Base-by-base conservation (phyloP, 768 basidiomycete genomes). In the Suillus hirtellus region DNA sequence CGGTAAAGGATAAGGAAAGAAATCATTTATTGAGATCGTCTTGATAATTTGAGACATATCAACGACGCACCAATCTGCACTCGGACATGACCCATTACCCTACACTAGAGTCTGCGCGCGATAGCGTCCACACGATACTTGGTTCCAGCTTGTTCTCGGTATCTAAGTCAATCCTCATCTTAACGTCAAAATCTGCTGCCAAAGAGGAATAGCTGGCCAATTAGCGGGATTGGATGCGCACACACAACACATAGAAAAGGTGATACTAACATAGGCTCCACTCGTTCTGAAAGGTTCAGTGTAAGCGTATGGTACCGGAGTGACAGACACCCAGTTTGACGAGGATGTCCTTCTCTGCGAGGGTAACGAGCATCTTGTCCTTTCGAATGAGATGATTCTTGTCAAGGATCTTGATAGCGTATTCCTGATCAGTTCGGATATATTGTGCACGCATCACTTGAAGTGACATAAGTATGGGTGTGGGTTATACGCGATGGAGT, bases 261-360 rank as follows among this genome's bases (percentile, higher is more conserved):
- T 4, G 37, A 19, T 5, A 40, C 49, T 50, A 35, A 84, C 91
- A 96, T 43, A 96, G 78, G 66, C 89, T 88, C 80, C 84, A 87
- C 24, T 88, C 83, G 70, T 96, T 93, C 67, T 95, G 93, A 69
- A 96, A 95, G 1, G 92, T 88, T 78, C 87, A 93, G 66, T 89
- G 88, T 35, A 96, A 77, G 56, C 86, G 86, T 11, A 96, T 85
- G 60, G 95, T 85, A 1, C 93, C 93, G 7, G 91, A 89, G 75
- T 95, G 92, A 4, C 85, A 82, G 3, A 82, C 81, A 17, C 80
- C 80, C 21, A 92, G 80, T 15, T 82, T 78, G 42, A 90, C 82
- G 43, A 96, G 81, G 0, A 89, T 87, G 67, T 89, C 88, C 74
- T 90, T 90, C 79, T 96, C 94, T 0, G 89, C 84, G 37, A 86